These are phyloP conservation scores for Metarhizium anisopliae DNA, from an alignment of 2,329 filamentous ascomycete genomes.

Conservation along the genomic window DNA sequence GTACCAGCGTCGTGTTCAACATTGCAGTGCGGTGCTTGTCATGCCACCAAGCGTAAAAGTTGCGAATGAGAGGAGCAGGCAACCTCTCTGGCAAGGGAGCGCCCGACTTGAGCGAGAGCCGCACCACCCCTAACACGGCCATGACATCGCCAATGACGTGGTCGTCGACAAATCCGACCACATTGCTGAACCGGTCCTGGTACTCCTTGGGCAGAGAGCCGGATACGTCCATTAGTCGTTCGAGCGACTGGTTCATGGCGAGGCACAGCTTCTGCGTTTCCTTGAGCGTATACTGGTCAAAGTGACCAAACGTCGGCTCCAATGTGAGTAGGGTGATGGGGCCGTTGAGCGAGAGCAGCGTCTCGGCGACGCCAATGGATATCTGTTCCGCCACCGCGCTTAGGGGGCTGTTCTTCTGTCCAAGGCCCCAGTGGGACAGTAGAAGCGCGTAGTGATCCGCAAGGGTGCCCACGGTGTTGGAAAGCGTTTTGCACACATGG, in stretches of 20 bases:
- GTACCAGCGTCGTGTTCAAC: too few relatives aligned
- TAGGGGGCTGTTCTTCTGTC: slow-evolving; percentile 20
- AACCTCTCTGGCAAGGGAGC: slow-evolving; percentile 36
- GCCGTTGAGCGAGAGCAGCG: too few relatives aligned
- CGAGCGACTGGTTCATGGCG: slow-evolving; percentile 22
- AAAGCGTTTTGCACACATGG: slow-evolving; percentile 34
- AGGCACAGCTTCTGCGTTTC: slow-evolving; percentile 20
- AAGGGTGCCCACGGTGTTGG: slow-evolving; percentile 30
- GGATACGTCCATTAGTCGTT: slow-evolving; percentile 21
- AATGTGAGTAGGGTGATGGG: slow-evolving; percentile 15
- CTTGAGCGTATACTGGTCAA: slow-evolving; percentile 19
- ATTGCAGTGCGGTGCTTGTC: too few relatives aligned
- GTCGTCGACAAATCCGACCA: slow-evolving; percentile 32
- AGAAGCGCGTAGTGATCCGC: slow-evolving; percentile 35
- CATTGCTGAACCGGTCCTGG: slow-evolving; percentile 26
- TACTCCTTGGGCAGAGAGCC: slow-evolving; percentile 27
- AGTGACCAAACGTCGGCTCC: slow-evolving; percentile 20
- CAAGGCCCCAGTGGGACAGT: slow-evolving; percentile 28
- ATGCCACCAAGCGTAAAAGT: background rate
- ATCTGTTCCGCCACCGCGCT: slow-evolving; percentile 18
- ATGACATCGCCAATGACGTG: slow-evolving; percentile 37
- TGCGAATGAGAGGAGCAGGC: slow-evolving; percentile 31
- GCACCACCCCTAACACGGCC: slow-evolving; percentile 36
- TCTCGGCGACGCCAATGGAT: slow-evolving; percentile 19
- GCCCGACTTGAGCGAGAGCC: slow-evolving; percentile 36